phyloP scores from a whole-genome alignment of 169 alveolate species.

The Cryptosporidium sp. region DNA sequence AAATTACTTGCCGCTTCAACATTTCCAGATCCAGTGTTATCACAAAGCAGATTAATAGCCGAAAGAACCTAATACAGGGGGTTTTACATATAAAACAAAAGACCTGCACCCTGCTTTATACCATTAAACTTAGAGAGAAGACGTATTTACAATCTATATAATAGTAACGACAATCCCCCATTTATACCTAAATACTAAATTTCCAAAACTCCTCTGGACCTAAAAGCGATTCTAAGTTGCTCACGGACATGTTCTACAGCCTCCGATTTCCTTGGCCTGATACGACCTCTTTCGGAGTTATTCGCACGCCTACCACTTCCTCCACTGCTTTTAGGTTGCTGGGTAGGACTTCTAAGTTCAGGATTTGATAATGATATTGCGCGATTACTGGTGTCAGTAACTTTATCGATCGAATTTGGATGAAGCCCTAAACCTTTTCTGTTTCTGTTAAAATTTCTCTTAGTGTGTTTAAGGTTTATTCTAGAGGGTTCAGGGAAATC shows the following conservation, averaged over 20 bases:
- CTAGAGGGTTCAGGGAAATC: slow-evolving; percentile 33
- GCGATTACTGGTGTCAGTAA: neutral
- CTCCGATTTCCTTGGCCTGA: slow-evolving; percentile 32
- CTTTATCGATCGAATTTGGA: neutral
- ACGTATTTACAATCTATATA: neutral
- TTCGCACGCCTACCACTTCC: slow-evolving; percentile 11
- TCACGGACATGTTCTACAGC: slow-evolving; percentile 75
- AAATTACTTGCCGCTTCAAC: neutral
- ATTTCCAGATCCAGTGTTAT: neutral
- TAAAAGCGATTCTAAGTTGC: slow-evolving; percentile 40
- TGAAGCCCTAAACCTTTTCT: slow-evolving; percentile 1
- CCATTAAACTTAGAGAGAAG: too few relatives aligned
- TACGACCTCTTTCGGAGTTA: slow-evolving; percentile 25
- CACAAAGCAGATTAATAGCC: neutral
- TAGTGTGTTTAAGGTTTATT: slow-evolving; percentile 1
- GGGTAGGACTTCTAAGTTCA: neutral
- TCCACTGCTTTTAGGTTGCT: neutral
- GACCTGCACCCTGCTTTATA: too few relatives aligned
- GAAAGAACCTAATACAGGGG: too few relatives aligned
- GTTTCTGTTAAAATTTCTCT: slow-evolving; percentile 23
- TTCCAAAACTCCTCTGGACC: slow-evolving; percentile 57
- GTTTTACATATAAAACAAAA: too few relatives aligned
- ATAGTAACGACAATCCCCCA: neutral
- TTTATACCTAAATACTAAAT: slow-evolving; percentile 21
- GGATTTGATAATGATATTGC: neutral